Evolutionary conservation across 148 eudicot genomes (phyloP).

Genomic region (Heliosperma pusillum): DNA sequence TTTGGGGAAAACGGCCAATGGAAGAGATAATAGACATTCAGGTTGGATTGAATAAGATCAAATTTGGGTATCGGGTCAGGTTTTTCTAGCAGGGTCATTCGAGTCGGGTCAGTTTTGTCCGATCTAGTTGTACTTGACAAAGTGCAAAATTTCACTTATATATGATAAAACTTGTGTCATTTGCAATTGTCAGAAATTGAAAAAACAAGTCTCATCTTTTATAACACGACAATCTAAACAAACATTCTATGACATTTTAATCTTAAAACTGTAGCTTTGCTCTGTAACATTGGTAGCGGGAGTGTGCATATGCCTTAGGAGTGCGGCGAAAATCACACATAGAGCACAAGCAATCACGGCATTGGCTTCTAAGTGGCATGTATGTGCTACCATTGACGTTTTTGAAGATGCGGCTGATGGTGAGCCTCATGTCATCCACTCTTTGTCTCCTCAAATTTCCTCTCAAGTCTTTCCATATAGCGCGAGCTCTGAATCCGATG

Average conservation of each 20-base stretch:
- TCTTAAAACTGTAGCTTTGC: constrained; percentile 45
- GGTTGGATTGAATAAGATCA: no score
- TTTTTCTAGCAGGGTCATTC: no score
- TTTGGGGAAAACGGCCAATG: no score
- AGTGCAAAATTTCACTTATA: no score
- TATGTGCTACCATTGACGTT: constrained; percentile 59
- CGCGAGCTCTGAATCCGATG: constrained; percentile 41
- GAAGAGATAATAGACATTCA: no score
- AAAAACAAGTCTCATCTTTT: no score
- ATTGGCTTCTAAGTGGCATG: constrained; percentile 83
- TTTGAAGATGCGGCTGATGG: constrained; percentile 39
- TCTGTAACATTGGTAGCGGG: constrained; percentile 73
- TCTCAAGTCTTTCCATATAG: constrained; percentile 16
- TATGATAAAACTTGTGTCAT: no score
- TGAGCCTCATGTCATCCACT: constrained; percentile 35
- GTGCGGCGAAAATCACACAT: constrained; percentile 85
- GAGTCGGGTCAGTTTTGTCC: no score
- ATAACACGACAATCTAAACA: no score
- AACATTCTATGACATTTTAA: neutral
- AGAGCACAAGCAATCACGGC: constrained; percentile 68
- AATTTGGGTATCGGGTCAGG: no score
- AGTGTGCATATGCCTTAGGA: constrained; percentile 72
- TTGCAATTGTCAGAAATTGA: no score
- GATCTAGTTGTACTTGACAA: no score
- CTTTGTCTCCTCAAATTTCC: constrained; percentile 21